Conservation (phyloP, 2,329 filamentous ascomycete species). For the Penicillium expansum region DNA sequence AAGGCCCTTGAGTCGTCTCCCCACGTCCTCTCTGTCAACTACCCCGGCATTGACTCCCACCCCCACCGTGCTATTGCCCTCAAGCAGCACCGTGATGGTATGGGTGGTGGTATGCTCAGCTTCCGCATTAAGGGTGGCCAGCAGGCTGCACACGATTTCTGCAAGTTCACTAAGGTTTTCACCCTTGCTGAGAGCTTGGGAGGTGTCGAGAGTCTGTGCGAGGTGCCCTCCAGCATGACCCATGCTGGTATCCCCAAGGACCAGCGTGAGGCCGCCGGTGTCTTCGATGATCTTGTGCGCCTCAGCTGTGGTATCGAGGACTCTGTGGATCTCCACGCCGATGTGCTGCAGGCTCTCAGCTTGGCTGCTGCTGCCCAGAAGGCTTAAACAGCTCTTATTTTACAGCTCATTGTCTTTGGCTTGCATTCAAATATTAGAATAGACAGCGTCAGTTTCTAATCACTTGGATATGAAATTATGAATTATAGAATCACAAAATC, state of each 20-base stretch:
- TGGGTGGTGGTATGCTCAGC: slow-evolving; percentile 96
- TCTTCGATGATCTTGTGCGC: slow-evolving; percentile 90
- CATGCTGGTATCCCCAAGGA: slow-evolving; percentile 91
- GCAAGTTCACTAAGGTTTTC: slow-evolving; percentile 83
- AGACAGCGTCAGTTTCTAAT: not conserved
- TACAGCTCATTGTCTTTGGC: not conserved
- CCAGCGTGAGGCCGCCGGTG: slow-evolving; percentile 85
- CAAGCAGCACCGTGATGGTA: slow-evolving; percentile 88
- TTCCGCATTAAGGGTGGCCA: slow-evolving; percentile 91
- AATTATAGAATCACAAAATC: not conserved
- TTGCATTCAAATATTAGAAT: slow-evolving; percentile 6
- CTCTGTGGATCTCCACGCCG: slow-evolving; percentile 73
- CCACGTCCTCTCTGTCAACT: slow-evolving; percentile 87
- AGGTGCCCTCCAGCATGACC: slow-evolving; percentile 94
- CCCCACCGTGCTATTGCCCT: slow-evolving; percentile 78
- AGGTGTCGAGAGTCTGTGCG: slow-evolving; percentile 86
- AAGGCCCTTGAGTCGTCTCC: slow-evolving; percentile 73
- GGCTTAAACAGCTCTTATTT: slow-evolving; percentile 33
- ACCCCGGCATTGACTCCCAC: slow-evolving; percentile 86
- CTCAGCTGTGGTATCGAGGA: slow-evolving; percentile 96
- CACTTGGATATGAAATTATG: slow-evolving; percentile 10
- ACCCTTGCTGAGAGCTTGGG: slow-evolving; percentile 90
- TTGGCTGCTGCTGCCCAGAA: slow-evolving; percentile 58
- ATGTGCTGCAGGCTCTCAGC: slow-evolving; percentile 80
- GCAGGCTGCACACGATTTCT: slow-evolving; percentile 85